A percentile compares a stretch with the other conserved stretches of the same genome.
These are phyloP conservation scores for Diutina rugosa DNA, from an alignment of 1,139 yeast species.

Conservation along the genomic window DNA sequence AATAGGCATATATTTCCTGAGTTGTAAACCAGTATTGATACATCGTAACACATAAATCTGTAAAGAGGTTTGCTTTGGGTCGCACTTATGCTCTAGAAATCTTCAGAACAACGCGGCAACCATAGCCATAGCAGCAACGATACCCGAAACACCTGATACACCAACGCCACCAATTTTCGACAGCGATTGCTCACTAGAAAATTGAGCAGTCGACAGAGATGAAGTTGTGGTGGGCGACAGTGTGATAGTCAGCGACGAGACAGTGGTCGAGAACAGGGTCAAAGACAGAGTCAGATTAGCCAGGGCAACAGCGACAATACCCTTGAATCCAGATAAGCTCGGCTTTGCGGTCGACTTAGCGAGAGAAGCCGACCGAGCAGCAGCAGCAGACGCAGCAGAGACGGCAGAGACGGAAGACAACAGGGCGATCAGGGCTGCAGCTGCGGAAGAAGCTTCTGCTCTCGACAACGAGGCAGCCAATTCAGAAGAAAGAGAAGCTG, in stretches of 20 bases:
- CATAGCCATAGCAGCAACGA: background rate
- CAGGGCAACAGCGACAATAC: background rate
- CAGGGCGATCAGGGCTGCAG: background rate
- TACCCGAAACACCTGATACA: background rate
- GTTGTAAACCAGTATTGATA: conserved; percentile 2
- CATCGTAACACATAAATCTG: background rate
- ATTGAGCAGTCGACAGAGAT: background rate
- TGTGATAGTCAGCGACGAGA: background rate
- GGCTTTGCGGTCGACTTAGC: background rate
- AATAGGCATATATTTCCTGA: background rate
- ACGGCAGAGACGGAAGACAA: background rate
- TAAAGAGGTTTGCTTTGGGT: background rate
- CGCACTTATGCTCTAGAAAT: background rate
- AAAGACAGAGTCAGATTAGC: background rate
- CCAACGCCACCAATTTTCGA: background rate
- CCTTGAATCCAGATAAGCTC: background rate
- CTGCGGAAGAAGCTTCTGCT: background rate
- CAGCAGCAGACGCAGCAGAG: background rate
- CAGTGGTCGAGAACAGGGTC: background rate
- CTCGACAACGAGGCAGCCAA: background rate
- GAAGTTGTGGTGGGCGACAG: background rate
- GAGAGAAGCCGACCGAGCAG: background rate
- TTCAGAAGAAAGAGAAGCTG: background rate
- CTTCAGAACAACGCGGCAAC: background rate
- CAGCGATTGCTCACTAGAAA: background rate